Evolutionary conservation across 192 early-diverging fungal species (phyloP), one percentile per base, ranked within the genome.

Genomic region (Umbelopsis vinacea): DNA sequence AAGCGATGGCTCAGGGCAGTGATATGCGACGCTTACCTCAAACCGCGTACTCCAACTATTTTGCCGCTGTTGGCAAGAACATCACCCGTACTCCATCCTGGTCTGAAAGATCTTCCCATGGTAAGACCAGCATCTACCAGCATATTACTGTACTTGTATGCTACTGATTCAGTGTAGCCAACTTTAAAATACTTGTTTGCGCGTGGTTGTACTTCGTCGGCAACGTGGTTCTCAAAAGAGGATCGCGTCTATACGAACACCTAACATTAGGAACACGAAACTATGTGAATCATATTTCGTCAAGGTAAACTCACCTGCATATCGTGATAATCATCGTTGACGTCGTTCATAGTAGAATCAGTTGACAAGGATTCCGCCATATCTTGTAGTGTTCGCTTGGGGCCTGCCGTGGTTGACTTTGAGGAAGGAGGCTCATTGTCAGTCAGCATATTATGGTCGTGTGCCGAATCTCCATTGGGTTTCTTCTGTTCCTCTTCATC

Each of bases 41-140:
- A 68, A 23, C 46, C 67, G 19, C 38, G 6, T 24, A 46, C 17
- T 29, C 67, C 40, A 45, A 24, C 48, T 22, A 70, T 52, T 43
- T 47, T 70, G 19, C 69, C 69, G 22, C 46, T 35, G 50, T 52
- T 22, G 0, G 89, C 89, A 37, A 95, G 84, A 50, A 81, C 72
- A 15, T 94, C 95, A 66, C 86, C 87, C 0, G 26, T 47, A 17
- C 92, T 94, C 91, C 94, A 98, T 0, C 94, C 91, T 0, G 92
- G 95, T 52, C 95, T 86, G 71, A 90, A 96, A 69, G 88, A 91
- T 47, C 94, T 87, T 17, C 90, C 90, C 89, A 96, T 92, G 80
- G 86, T 87, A 54, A 95, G 67, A 0, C 94, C 92, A 6, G 92
- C 90, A 82, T 96, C 93, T 0, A 85, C 85, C 33, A 88, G 50